Evolutionary conservation across 1,284 basidiomycete species (phyloP), one percentile per base, ranked within the genome.

Genomic region (Melampsora americana): DNA sequence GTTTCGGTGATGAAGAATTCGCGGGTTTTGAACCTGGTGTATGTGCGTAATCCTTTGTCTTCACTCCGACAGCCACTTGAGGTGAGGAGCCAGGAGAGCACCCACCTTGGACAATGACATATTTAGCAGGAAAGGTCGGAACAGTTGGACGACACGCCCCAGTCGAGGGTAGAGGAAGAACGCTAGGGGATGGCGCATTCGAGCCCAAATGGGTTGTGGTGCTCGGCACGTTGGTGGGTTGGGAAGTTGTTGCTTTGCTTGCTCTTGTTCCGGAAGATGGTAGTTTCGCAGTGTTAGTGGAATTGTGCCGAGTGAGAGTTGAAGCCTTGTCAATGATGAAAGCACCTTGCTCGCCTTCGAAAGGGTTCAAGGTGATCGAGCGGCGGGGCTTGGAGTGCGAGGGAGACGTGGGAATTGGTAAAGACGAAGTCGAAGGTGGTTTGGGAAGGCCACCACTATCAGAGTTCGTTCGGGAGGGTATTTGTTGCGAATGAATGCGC

Each of bases 211-310:
- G 59, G 35, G 20, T 62, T 39, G 42, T 30, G 4, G 50, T 74
- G 50, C 67, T 66, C 0, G 28, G 39, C n/a, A 28, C 44, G n/a
- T 46, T 14, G 64, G 65, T 16, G 30, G 39, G 16, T 32, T 39
- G 12, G 64, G 64, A 32, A 67, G 61, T 18, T 28, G 66, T 4
- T 46, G 56, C 23, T 5, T 20, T 59, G 79, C 64, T 77, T 46
- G 79, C 62, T 61, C 68, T 75, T 26, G 73, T 77, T 74, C 71
- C 78, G 50, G 64, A 78, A 60, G 88, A 89, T 78, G 89, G 67
- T 0, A 32, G 28, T 1, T 62, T 62, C 7, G 14, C 20, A 62
- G 61, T 35, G 12, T 62, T 62, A 18, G 32, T 28, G 32, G 61
- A 62, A 62, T 30, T 62, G 20, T 59, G 46, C 11, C 46, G 35